Evolutionary conservation across 306 rosid species (phyloP), one percentile per base, ranked within the genome.

Genomic region (Mucuna pruriens): DNA sequence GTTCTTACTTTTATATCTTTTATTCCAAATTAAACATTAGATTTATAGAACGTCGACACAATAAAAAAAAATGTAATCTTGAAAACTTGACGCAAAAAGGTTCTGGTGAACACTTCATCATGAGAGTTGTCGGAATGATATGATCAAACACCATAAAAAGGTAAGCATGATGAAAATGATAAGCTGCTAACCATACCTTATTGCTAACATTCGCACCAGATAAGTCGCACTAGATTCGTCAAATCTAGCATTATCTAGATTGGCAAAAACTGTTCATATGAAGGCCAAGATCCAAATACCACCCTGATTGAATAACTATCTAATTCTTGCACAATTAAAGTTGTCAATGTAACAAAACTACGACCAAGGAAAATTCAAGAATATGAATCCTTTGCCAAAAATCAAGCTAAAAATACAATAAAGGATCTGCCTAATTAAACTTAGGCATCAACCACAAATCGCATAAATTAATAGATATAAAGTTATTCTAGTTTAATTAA

Each of bases 281-380:
- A 67, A 20, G 51, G 52, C 54, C 73, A 40, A n/a, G n/a, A n/a
- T n/a, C n/a, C n/a, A n/a, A 67, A 17, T 67, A 16, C 31, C 73
- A 10, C 23, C 11, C 4, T 15, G 12, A 31, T 62, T n/a, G n/a
- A 36, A 36, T 36, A 26, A 7, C 16, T 17, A 9, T 65, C 9
- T 38, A 20, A 25, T 20, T 5, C 9, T 7, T 67, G 13, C 11
- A 65, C n/a, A n/a, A 2, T 65, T 39, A 29, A 29, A n/a, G n/a
- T n/a, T n/a, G n/a, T n/a, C n/a, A n/a, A n/a, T n/a, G n/a, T n/a
- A n/a, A n/a, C n/a, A n/a, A n/a, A n/a, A n/a, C n/a, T n/a, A n/a
- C n/a, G n/a, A n/a, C n/a, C n/a, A n/a, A n/a, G n/a, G n/a, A n/a
- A n/a, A n/a, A n/a, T n/a, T n/a, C n/a, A n/a, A n/a, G n/a, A n/a